Conservation (phyloP, 331 rosid species). For the Rhamnella rubrinervis region DNA sequence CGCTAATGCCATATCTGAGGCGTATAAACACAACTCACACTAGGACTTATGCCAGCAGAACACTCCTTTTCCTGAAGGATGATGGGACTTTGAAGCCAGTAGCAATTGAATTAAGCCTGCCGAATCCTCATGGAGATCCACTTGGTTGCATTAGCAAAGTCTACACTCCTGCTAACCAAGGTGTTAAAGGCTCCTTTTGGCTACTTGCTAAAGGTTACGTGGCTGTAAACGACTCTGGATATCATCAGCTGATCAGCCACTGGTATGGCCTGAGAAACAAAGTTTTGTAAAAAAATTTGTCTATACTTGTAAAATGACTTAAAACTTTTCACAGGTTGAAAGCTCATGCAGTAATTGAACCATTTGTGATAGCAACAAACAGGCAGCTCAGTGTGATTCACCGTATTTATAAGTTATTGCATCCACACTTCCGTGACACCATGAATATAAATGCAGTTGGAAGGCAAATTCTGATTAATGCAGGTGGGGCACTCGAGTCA, state of each 20-base stretch:
- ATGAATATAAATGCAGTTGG: slow-evolving; percentile 38
- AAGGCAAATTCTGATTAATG: slow-evolving; percentile 33
- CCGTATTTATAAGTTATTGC: slow-evolving; percentile 41
- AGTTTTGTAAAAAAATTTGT: background rate
- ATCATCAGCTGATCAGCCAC: slow-evolving; percentile 47
- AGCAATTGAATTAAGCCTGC: slow-evolving; percentile 46
- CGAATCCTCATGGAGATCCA: slow-evolving; percentile 30
- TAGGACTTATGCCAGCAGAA: slow-evolving; percentile 40
- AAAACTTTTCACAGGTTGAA: slow-evolving; percentile 35
- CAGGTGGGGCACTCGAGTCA: slow-evolving; percentile 30
- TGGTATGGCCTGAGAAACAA: slow-evolving; percentile 27
- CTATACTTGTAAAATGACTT: background rate
- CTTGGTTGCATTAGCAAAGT: slow-evolving; percentile 36
- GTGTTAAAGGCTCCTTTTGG: slow-evolving; percentile 36
- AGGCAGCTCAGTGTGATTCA: slow-evolving; percentile 49
- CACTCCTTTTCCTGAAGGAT: slow-evolving; percentile 32
- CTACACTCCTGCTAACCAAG: slow-evolving; percentile 25
- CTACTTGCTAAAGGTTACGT: slow-evolving; percentile 49
- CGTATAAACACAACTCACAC: slow-evolving; percentile 30
- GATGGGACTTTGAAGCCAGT: slow-evolving; percentile 46
- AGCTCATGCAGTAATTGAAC: slow-evolving; percentile 50
- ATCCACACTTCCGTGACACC: slow-evolving; percentile 40
- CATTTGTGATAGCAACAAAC: slow-evolving; percentile 47
- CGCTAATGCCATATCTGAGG: slow-evolving; percentile 42
- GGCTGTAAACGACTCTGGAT: slow-evolving; percentile 40